Evolutionary conservation across 2,329 filamentous ascomycete species (phyloP).

Genomic region (Trichophyton benhamiae): DNA sequence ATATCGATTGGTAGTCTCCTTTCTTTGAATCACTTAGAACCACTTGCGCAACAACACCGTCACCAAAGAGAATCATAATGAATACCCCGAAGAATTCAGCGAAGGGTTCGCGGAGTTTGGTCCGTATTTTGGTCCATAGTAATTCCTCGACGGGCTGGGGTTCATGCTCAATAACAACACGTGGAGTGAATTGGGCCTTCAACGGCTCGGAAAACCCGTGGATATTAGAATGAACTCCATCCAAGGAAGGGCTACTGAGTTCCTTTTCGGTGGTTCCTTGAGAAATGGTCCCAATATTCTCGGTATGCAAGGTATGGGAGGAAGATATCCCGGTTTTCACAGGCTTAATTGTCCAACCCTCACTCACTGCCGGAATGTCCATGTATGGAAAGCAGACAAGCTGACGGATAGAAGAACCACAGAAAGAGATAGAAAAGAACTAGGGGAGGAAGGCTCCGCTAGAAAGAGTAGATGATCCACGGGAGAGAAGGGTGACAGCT

Average conservation of each 20-base stretch:
- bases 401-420: neutral
- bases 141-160: constrained; percentile 17
- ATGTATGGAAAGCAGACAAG: neutral
- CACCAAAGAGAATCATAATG: constrained; percentile 55
- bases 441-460: neutral
- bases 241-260: neutral
- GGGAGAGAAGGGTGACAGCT: neutral
- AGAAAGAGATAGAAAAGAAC: neutral
- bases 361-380: neutral
- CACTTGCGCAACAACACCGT: constrained; percentile 60
- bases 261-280: neutral
- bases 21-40: constrained; percentile 41
- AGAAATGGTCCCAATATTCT: neutral
- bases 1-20: constrained; percentile 41
- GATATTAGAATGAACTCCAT: neutral
- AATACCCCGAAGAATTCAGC: constrained; percentile 59
- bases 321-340: neutral
- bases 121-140: constrained; percentile 44
- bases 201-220: neutral
- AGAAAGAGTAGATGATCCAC: neutral
- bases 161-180: neutral
- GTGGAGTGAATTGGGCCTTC: neutral
- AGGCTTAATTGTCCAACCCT: neutral
- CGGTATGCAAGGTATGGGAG: neutral
- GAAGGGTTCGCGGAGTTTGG: constrained; percentile 45